Conservation (phyloP, 2,329 filamentous ascomycete genomes). For the Helicocarpus griseus region DNA sequence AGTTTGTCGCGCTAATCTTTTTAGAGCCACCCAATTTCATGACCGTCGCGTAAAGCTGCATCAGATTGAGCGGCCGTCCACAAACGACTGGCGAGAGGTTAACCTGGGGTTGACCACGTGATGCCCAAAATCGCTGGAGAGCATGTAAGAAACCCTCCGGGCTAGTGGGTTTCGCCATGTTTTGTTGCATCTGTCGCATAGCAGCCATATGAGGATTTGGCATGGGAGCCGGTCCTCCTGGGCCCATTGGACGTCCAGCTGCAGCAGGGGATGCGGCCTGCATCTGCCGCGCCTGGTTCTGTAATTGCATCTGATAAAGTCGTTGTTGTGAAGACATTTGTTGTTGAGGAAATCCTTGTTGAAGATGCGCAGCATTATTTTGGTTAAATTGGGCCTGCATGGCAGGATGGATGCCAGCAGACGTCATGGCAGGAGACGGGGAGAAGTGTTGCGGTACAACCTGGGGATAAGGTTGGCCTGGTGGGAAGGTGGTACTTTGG, state of each 20-base stretch:
- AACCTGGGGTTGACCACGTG: constrained; percentile 56
- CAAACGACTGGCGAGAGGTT: constrained; percentile 65
- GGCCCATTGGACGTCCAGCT: constrained; percentile 23
- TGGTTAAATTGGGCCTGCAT: constrained; percentile 39
- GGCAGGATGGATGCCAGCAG: constrained; percentile 29
- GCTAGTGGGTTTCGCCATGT: constrained; percentile 31
- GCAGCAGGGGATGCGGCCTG: constrained; percentile 32
- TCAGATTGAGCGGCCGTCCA: constrained; percentile 63
- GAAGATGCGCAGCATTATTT: constrained; percentile 28
- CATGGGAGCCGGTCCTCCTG: constrained; percentile 17
- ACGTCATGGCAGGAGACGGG: constrained; percentile 29
- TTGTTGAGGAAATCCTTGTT: constrained; percentile 40
- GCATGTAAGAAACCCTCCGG: constrained; percentile 67
- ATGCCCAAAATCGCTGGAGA: constrained; percentile 66
- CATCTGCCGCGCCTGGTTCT: constrained; percentile 62
- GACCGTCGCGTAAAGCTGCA: constrained; percentile 68
- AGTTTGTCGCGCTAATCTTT: constrained; percentile 57
- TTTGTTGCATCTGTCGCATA: constrained; percentile 41
- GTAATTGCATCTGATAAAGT: constrained; percentile 73
- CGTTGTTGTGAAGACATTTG: constrained; percentile 59
- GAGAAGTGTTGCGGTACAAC: constrained; percentile 35
- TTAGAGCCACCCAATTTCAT: constrained; percentile 70
- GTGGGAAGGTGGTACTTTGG: constrained; percentile 62
- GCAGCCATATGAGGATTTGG: constrained; percentile 33
- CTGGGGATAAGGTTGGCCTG: constrained; percentile 33